Evolutionary conservation across 805 yeast species (phyloP).

Genomic region (Ascoidea rubescens): DNA sequence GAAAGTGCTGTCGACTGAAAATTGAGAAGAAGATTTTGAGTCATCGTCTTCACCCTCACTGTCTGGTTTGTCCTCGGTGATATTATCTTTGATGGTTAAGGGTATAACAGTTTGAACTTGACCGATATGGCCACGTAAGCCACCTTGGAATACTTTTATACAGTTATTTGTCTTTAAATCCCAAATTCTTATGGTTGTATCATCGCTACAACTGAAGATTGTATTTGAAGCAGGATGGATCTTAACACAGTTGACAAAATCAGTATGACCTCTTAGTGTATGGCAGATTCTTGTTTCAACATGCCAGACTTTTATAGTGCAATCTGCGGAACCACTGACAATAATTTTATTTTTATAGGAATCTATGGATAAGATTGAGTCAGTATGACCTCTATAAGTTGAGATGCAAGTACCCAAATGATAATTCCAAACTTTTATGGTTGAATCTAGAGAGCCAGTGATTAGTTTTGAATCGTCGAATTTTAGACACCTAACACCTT

Average conservation of each 20-base stretch:
- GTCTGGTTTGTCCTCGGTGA: conserved; percentile 31
- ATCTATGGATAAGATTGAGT: conserved; percentile 75
- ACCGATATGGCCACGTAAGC: conserved; percentile 77
- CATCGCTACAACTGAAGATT: conserved; percentile 81
- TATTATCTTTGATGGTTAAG: conserved; percentile 50
- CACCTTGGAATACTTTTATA: conserved; percentile 61
- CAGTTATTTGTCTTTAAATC: conserved; percentile 72
- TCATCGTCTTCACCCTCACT: conserved; percentile 19
- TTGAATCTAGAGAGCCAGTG: conserved; percentile 83
- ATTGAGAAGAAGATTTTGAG: conserved; percentile 8
- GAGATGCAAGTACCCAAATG: conserved; percentile 89
- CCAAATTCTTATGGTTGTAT: conserved; percentile 91
- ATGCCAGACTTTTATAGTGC: conserved; percentile 91
- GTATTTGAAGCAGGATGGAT: conserved; percentile 70
- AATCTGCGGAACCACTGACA: conserved; percentile 89
- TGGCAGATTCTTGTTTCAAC: conserved; percentile 87
- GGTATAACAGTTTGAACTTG: conserved; percentile 92
- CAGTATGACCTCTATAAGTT: conserved; percentile 86
- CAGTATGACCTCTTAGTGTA: conserved; percentile 86
- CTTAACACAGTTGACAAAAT: conserved; percentile 84
- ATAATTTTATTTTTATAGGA: conserved; percentile 57
- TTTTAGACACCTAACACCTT: conserved; percentile 73
- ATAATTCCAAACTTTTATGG: conserved; percentile 93
- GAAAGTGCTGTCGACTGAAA: conserved; percentile 10
- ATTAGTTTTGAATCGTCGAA: conserved; percentile 85